These are phyloP conservation scores for Phylloporus sp. DNA, from an alignment of 768 basidiomycete species.

Conservation along the genomic window DNA sequence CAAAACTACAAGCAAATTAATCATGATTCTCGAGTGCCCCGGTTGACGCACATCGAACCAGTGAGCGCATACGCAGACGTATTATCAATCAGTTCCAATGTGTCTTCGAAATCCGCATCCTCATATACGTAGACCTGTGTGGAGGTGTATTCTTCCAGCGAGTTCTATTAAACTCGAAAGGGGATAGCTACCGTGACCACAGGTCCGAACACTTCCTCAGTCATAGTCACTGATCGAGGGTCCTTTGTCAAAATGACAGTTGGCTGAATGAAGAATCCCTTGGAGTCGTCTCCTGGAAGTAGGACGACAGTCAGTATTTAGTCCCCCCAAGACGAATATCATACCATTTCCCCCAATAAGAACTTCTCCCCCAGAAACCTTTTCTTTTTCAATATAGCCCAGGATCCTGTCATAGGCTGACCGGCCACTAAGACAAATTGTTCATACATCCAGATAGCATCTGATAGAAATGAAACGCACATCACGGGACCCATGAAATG, in stretches of 20 bases:
- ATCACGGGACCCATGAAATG: constrained; percentile 98
- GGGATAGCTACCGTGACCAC: constrained; percentile 70
- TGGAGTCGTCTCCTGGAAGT: constrained; percentile 71
- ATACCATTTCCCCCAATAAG: constrained; percentile 77
- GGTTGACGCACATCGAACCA: constrained; percentile 74
- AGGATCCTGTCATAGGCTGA: constrained; percentile 87
- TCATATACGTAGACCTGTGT: constrained; percentile 79
- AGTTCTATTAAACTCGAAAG: not conserved
- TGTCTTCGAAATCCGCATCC: constrained; percentile 82
- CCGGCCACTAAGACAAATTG: constrained; percentile 49
- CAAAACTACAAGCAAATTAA: constrained; percentile 53
- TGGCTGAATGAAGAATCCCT: constrained; percentile 90
- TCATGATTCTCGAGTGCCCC: constrained; percentile 1
- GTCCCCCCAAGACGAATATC: constrained; percentile 8
- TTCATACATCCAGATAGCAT: not conserved
- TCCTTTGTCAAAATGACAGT: constrained; percentile 93
- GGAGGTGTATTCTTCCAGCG: not conserved
- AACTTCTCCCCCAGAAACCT: constrained; percentile 83
- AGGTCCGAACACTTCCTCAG: constrained; percentile 95
- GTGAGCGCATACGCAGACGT: constrained; percentile 90
- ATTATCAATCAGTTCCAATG: constrained; percentile 77
- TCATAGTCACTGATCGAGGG: constrained; percentile 83
- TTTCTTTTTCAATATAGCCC: constrained; percentile 80
- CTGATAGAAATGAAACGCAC: constrained; percentile 36
- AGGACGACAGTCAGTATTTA: not conserved